These are phyloP conservation scores for Aspergillus ellipticus DNA, from an alignment of 495 filamentous ascomycete species.

Conservation along the genomic window DNA sequence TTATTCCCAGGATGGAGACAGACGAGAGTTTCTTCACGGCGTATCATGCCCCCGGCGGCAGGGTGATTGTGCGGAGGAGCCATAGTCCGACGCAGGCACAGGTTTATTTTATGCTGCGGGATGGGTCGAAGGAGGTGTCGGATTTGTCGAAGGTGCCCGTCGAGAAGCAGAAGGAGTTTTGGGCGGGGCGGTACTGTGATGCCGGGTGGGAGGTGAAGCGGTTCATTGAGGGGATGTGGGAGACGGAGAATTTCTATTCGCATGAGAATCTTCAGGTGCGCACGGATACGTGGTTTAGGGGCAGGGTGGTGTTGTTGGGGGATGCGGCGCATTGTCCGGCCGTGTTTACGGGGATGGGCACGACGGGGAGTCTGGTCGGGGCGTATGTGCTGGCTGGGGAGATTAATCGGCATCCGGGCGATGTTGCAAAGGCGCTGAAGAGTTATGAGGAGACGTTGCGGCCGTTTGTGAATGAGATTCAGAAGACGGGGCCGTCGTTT, in stretches of 20 bases:
- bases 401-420: slow-evolving; percentile 24
- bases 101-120: slow-evolving; percentile 22
- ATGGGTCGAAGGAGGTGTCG: slow-evolving; percentile 16
- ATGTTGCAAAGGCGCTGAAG: slow-evolving; percentile 23
- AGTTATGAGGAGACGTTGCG: slow-evolving; percentile 26
- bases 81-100: slow-evolving; percentile 20
- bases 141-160: slow-evolving; percentile 11
- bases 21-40: slow-evolving; percentile 24
- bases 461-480: slow-evolving; percentile 29
- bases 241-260: slow-evolving; percentile 48
- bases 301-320: slow-evolving; percentile 50
- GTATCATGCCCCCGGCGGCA: slow-evolving; percentile 20
- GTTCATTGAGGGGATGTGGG: slow-evolving; percentile 39
- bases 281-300: slow-evolving; percentile 40
- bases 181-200: slow-evolving; percentile 28
- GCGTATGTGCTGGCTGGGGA: slow-evolving; percentile 55
- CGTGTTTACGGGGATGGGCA: slow-evolving; percentile 49
- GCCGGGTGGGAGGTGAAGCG: slow-evolving; percentile 43
- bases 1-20: slow-evolving; percentile 28
- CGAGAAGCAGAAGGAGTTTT: slow-evolving; percentile 27
- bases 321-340: slow-evolving; percentile 54
- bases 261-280: slow-evolving; percentile 39
- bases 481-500: slow-evolving; percentile 18
- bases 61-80: slow-evolving; percentile 25
- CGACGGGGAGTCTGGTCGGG: slow-evolving; percentile 40